Evolutionary conservation across 306 rosid species (phyloP).

Genomic region (Gastrolobium bilobum): DNA sequence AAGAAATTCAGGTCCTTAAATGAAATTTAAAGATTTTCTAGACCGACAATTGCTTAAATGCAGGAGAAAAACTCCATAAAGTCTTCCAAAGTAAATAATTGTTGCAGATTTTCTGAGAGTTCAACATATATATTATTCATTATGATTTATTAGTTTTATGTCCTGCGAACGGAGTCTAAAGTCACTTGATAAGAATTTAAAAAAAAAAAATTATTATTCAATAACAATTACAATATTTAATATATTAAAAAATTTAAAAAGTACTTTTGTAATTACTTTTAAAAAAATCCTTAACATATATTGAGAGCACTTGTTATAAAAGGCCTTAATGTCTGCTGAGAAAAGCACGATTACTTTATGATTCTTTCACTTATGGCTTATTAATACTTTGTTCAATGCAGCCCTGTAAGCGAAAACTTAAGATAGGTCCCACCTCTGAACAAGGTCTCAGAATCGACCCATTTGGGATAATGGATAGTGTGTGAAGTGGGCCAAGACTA

Average conservation of each 20-base stretch:
- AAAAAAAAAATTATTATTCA: too few species aligned
- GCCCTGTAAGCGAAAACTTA: neutral
- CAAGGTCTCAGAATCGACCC: too few species aligned
- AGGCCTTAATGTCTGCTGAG: constrained; percentile 13
- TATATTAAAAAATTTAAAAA: too few species aligned
- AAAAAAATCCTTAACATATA: too few species aligned
- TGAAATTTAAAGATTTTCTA: neutral
- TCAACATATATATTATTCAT: neutral
- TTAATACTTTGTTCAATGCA: neutral
- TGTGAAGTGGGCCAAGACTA: neutral
- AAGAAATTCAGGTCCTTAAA: neutral
- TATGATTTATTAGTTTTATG: too few species aligned
- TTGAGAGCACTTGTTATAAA: too few species aligned
- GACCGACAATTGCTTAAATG: constrained; percentile 29
- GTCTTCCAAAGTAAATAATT: neutral
- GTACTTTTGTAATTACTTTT: too few species aligned
- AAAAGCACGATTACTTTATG: neutral
- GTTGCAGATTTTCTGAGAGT: constrained; percentile 32
- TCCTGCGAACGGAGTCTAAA: too few species aligned
- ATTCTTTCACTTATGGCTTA: neutral
- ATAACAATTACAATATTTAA: too few species aligned
- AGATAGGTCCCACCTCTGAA: neutral
- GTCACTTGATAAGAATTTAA: too few species aligned
- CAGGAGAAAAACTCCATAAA: neutral
- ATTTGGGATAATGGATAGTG: constrained; percentile 12